These are phyloP conservation scores for Cicer pinnatifidum DNA, from an alignment of 306 rosid species.

Conservation along the genomic window DNA sequence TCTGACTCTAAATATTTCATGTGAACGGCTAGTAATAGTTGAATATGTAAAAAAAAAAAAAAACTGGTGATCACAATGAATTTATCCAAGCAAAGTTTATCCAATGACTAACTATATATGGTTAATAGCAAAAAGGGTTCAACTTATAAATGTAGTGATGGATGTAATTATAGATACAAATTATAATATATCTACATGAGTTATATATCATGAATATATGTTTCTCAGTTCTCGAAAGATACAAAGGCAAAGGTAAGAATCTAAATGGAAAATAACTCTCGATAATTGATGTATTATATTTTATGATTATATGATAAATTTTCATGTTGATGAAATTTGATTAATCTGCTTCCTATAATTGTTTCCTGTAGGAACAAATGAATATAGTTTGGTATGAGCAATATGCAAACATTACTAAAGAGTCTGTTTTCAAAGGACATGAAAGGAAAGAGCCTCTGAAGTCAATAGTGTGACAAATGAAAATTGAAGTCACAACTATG, in stretches of 20 bases:
- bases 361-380: not conserved
- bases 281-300: not conserved
- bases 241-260: not conserved
- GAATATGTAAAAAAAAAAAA: not conserved
- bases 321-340: not conserved
- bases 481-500: no score
- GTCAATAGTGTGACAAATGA: not conserved
- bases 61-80: slow-evolving; percentile 1
- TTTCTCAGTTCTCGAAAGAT: no score
- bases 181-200: no score
- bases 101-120: not conserved
- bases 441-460: not conserved
- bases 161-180: no score
- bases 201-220: no score
- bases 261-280: not conserved
- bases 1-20: not conserved
- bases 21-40: slow-evolving; percentile 27
- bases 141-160: not conserved
- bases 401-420: no score
- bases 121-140: not conserved
- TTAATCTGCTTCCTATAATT: not conserved
- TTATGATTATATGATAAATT: not conserved
- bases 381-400: no score
- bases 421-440: not conserved
- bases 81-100: not conserved